Evolutionary conservation across 169 alveolate genomes (phyloP).

Genomic region (Cryptosporidium ubiquitum): DNA sequence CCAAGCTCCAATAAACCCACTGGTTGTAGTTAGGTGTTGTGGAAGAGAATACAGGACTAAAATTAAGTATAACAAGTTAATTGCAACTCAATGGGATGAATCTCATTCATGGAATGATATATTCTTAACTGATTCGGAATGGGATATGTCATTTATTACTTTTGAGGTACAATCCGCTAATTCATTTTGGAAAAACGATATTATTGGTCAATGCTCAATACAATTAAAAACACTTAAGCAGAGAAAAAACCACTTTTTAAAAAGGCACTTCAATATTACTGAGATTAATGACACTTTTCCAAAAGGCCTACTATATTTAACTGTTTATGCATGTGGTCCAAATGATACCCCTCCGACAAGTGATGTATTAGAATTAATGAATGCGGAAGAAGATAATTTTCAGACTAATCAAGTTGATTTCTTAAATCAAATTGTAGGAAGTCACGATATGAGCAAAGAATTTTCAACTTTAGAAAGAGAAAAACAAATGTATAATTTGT

Average conservation of each 20-base stretch:
- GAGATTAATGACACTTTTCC: slow-evolving; percentile 83
- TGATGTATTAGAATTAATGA: slow-evolving; percentile 41
- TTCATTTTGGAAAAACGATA: slow-evolving; percentile 90
- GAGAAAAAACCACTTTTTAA: slow-evolving; percentile 84
- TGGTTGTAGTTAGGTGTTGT: slow-evolving; percentile 91
- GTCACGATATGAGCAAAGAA: background rate
- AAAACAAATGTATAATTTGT: slow-evolving; percentile 81
- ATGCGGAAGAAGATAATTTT: slow-evolving; percentile 63
- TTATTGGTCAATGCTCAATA: slow-evolving; percentile 86
- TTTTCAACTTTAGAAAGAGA: slow-evolving; percentile 35
- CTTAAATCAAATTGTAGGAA: slow-evolving; percentile 48
- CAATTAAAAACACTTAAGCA: slow-evolving; percentile 86
- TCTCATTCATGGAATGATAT: slow-evolving; percentile 88
- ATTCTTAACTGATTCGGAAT: slow-evolving; percentile 84
- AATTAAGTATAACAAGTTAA: slow-evolving; percentile 85
- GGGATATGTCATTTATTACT: slow-evolving; percentile 89
- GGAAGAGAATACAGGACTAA: slow-evolving; percentile 87
- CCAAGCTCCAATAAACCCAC: slow-evolving; percentile 83
- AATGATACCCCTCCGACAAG: slow-evolving; percentile 78
- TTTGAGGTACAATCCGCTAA: slow-evolving; percentile 92
- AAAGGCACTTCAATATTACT: slow-evolving; percentile 83
- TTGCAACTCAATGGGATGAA: slow-evolving; percentile 91
- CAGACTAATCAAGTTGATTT: slow-evolving; percentile 57
- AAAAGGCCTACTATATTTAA: slow-evolving; percentile 82
- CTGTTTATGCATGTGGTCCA: slow-evolving; percentile 87